Percentiles rank a stretch among this genome's conserved stretches.
Evolutionary conservation across 192 early-diverging fungal genomes (phyloP).

Genomic region (Mortierella alpina): DNA sequence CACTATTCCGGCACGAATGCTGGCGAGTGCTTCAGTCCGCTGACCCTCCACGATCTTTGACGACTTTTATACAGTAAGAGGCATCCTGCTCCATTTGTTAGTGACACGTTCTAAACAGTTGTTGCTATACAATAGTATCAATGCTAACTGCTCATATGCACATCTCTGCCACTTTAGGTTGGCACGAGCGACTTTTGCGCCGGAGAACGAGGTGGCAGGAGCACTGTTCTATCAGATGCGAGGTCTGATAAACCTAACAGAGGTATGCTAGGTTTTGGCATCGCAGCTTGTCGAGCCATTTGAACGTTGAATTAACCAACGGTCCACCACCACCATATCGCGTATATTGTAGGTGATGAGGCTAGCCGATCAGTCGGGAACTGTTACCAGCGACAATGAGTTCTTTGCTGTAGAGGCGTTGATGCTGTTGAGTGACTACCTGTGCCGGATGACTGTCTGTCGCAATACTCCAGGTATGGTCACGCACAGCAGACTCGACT

Average conservation of each 20-base stretch:
- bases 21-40: conserved; percentile 23
- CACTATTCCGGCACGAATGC: conserved; percentile 23
- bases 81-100: not conserved
- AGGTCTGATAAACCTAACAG: conserved; percentile 38
- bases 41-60: conserved; percentile 7
- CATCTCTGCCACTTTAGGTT: conserved; percentile 8
- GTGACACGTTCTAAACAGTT: not conserved
- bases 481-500: not conserved
- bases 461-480: conserved; percentile 29
- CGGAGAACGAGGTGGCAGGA: conserved; percentile 26
- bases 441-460: conserved; percentile 32
- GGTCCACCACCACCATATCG: too few species aligned
- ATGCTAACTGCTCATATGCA: not conserved
- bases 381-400: conserved; percentile 26
- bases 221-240: conserved; percentile 21
- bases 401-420: conserved; percentile 37
- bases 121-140: not conserved
- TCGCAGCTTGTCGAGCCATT: not conserved
- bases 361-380: not conserved
- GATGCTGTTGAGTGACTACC: conserved; percentile 27
- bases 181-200: conserved; percentile 31
- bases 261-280: conserved; percentile 10
- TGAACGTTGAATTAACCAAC: not conserved
- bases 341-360: not conserved
- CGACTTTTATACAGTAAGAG: conserved; percentile 23